These are phyloP conservation scores for Blastosporella zonata DNA, from an alignment of 1,284 basidiomycete species.

Conservation along the genomic window DNA sequence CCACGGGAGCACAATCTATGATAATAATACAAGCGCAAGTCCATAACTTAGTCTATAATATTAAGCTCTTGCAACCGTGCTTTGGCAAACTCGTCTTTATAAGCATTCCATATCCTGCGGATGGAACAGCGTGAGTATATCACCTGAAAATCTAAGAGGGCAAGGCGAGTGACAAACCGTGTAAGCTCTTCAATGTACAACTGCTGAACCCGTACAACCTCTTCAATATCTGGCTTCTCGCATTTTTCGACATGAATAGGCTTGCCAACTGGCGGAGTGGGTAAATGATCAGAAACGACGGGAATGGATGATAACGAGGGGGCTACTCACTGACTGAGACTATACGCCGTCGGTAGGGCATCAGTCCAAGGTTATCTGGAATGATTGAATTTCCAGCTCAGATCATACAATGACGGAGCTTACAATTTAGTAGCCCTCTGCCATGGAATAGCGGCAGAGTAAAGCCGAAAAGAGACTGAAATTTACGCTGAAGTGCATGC, in stretches of 20 bases:
- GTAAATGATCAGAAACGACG: neutral
- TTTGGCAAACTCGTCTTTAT: constrained; percentile 86
- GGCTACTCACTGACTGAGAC: constrained; percentile 83
- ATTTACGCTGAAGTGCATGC: constrained; percentile 83
- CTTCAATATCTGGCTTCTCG: constrained; percentile 79
- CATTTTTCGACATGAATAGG: constrained; percentile 82
- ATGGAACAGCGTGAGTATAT: neutral
- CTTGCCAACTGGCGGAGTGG: constrained; percentile 70
- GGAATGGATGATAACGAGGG: neutral
- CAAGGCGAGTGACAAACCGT: constrained; percentile 48
- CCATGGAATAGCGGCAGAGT: constrained; percentile 96
- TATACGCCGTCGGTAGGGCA: constrained; percentile 94
- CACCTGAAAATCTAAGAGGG: constrained; percentile 4
- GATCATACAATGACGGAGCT: constrained; percentile 23
- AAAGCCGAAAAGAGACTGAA: constrained; percentile 92
- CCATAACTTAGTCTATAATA: constrained; percentile 58
- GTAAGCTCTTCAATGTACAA: constrained; percentile 91
- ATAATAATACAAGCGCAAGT: constrained; percentile 8
- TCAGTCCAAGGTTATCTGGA: constrained; percentile 81
- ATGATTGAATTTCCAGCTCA: neutral
- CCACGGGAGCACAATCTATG: neutral
- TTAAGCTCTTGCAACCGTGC: constrained; percentile 67
- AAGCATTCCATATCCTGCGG: constrained; percentile 89
- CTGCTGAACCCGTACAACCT: constrained; percentile 78
- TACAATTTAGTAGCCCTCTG: constrained; percentile 88